These are phyloP conservation scores for Aspergillus puulaauensis DNA, from an alignment of 2,329 filamentous ascomycete genomes.

Conservation along the genomic window DNA sequence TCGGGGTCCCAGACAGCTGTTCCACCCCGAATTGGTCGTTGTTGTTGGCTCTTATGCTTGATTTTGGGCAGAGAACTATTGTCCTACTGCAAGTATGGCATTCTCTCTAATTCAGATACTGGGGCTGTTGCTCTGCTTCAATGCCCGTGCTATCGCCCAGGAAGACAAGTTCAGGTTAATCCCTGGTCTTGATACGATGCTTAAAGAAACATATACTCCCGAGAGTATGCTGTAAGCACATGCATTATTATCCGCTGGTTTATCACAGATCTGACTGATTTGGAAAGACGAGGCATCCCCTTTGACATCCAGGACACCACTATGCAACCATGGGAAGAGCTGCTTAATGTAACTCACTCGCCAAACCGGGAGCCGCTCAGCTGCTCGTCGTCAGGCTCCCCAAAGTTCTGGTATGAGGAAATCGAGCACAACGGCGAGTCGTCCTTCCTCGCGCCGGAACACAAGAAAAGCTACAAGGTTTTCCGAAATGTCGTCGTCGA, in stretches of 20 bases:
- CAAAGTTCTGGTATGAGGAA: constrained; percentile 29
- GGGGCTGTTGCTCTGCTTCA: constrained; percentile 1
- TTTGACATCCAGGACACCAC: constrained; percentile 19
- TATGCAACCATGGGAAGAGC: constrained; percentile 18
- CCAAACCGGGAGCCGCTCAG: constrained; percentile 1
- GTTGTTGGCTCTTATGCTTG: background rate
- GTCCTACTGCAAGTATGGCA: constrained; percentile 5
- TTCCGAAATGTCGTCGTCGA: constrained; percentile 38
- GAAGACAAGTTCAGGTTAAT: background rate
- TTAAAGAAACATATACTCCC: constrained; percentile 7
- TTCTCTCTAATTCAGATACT: background rate
- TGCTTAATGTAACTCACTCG: constrained; percentile 11
- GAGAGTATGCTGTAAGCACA: constrained; percentile 6
- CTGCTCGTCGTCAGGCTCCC: constrained; percentile 1
- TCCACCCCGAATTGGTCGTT: background rate
- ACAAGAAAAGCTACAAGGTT: constrained; percentile 33
- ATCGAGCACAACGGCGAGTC: constrained; percentile 30
- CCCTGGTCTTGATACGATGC: background rate
- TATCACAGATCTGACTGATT: background rate
- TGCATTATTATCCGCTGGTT: background rate
- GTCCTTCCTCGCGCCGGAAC: constrained; percentile 23
- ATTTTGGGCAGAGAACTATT: background rate
- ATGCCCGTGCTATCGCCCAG: constrained; percentile 2
- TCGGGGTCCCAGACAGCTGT: background rate
- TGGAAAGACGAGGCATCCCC: constrained; percentile 18